These are phyloP conservation scores for Fagus sylvatica DNA, from an alignment of 306 rosid species.

Conservation along the genomic window DNA sequence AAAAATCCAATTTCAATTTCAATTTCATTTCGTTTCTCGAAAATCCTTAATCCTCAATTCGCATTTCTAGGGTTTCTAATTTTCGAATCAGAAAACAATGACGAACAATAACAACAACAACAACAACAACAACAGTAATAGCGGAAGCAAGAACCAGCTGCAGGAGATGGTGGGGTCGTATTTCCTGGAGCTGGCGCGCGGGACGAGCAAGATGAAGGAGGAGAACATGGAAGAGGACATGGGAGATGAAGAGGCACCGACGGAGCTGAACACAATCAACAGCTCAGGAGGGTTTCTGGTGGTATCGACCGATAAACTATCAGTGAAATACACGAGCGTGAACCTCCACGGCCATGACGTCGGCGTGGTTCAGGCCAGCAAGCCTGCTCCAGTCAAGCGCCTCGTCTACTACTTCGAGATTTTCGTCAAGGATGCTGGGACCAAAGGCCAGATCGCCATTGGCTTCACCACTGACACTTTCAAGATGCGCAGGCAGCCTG, in stretches of 20 bases:
- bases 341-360: slow-evolving; percentile 93
- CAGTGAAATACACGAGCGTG: slow-evolving; percentile 67
- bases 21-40: too few species aligned
- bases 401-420: slow-evolving; percentile 89
- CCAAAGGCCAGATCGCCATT: slow-evolving; percentile 80
- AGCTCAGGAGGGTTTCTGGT: slow-evolving; percentile 92
- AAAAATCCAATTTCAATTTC: too few species aligned
- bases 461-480: slow-evolving; percentile 87
- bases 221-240: neutral
- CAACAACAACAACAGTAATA: slow-evolving; percentile 30
- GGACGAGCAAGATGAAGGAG: slow-evolving; percentile 43
- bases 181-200: slow-evolving; percentile 60
- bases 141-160: slow-evolving; percentile 5
- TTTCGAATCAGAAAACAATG: slow-evolving; percentile 11
- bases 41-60: too few species aligned
- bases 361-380: slow-evolving; percentile 86
- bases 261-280: slow-evolving; percentile 84
- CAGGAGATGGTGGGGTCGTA: slow-evolving; percentile 47
- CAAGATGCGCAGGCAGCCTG: slow-evolving; percentile 98
- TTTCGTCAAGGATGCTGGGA: slow-evolving; percentile 83
- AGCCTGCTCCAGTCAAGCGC: slow-evolving; percentile 75
- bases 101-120: slow-evolving; percentile 32
- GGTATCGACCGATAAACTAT: slow-evolving; percentile 80
- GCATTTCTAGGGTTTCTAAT: slow-evolving; percentile 38
- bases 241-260: slow-evolving; percentile 66